Evolutionary conservation across 352 stramenopile species (phyloP).

Genomic region (Blastocystis sp.): DNA sequence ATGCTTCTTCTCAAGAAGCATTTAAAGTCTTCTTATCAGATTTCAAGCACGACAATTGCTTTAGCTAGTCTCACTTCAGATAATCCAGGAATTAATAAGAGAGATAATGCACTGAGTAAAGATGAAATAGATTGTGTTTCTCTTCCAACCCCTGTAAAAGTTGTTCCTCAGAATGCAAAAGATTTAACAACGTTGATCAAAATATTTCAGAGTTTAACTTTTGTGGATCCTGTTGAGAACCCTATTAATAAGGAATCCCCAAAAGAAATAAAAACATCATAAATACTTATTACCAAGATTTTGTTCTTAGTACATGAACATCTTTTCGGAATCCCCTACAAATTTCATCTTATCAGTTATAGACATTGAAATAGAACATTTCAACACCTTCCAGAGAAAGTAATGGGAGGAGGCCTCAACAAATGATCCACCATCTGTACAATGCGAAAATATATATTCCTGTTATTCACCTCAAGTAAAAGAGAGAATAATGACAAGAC

Average conservation of each 20-base stretch:
- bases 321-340: too few relatives aligned
- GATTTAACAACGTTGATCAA: conserved; percentile 1
- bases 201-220: conserved; percentile 2
- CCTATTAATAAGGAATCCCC: background rate
- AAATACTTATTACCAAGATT: background rate
- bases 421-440: too few relatives aligned
- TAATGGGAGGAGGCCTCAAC: too few relatives aligned
- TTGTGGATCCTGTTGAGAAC: conserved; percentile 43
- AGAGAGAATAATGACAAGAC: too few relatives aligned
- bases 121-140: background rate
- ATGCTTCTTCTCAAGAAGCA: conserved; percentile 47
- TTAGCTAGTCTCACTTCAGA: background rate
- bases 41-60: conserved; percentile 13
- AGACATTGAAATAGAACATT: too few relatives aligned
- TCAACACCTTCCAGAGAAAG: too few relatives aligned
- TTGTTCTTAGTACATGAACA: too few relatives aligned
- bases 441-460: too few relatives aligned
- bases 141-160: background rate
- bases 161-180: background rate
- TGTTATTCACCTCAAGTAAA: too few relatives aligned
- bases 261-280: background rate
- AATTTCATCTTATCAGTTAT: too few relatives aligned
- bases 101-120: background rate
- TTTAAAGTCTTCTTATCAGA: conserved; percentile 41
- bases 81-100: conserved; percentile 14